These are phyloP conservation scores for Papiliotrema terrestris DNA, from an alignment of 1,284 basidiomycete species.

Conservation along the genomic window DNA sequence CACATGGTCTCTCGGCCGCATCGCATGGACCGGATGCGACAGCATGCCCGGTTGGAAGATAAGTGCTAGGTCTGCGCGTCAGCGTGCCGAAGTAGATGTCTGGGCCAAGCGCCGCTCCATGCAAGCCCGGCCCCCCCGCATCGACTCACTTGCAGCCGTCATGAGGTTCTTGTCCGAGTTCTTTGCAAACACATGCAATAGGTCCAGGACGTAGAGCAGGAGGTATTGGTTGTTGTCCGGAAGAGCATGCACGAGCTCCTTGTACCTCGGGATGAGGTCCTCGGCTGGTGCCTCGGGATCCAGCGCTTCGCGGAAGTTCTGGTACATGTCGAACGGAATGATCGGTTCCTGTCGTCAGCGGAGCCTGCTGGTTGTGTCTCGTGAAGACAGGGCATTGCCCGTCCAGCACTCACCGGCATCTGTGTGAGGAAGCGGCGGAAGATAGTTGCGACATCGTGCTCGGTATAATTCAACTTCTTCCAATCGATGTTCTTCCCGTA, in stretches of 20 bases:
- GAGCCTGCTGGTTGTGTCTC: not conserved
- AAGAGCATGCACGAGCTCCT: constrained; percentile 75
- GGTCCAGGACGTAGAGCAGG: constrained; percentile 90
- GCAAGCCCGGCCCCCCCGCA: not conserved
- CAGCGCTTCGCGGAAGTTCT: constrained; percentile 79
- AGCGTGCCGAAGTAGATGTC: too few relatives aligned
- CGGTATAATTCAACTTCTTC: constrained; percentile 76
- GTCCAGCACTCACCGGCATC: constrained; percentile 72
- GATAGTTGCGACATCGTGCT: constrained; percentile 95
- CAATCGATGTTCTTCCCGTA: constrained; percentile 93
- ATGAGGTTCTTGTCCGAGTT: constrained; percentile 91
- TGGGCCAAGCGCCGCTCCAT: too few relatives aligned
- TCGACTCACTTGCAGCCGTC: constrained; percentile 78
- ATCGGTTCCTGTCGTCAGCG: constrained; percentile 33
- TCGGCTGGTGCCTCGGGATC: constrained; percentile 51
- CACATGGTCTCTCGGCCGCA: constrained; percentile 75
- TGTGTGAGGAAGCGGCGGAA: constrained; percentile 88
- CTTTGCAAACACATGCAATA: constrained; percentile 88
- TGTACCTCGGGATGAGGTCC: constrained; percentile 71
- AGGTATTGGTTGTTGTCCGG: constrained; percentile 89
- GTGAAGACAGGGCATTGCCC: not conserved
- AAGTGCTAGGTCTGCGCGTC: constrained; percentile 72
- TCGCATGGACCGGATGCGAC: constrained; percentile 78
- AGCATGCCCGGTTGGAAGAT: constrained; percentile 92
- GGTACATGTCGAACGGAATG: constrained; percentile 61